phyloP scores from a whole-genome alignment of 148 eudicot genomes.

The Dysphania ambrosioides region DNA sequence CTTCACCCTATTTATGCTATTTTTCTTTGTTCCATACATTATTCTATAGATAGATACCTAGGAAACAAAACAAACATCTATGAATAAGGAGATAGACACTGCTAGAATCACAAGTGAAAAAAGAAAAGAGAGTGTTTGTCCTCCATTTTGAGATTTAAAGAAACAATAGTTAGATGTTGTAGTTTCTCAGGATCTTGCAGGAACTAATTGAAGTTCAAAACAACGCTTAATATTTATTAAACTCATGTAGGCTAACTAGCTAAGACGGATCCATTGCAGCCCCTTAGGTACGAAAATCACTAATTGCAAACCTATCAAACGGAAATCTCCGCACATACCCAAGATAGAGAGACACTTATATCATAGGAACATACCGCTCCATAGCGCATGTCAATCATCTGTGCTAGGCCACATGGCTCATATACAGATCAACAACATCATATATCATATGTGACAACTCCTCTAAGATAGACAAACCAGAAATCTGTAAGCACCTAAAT shows the following conservation, averaged over 20 bases:
- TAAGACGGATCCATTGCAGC: background rate
- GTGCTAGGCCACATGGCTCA: conserved; percentile 92
- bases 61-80: background rate
- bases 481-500: conserved; percentile 4
- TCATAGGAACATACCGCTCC: conserved; percentile 52
- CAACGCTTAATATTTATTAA: too few species aligned
- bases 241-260: too few species aligned
- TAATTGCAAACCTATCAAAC: background rate
- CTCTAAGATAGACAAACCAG: conserved; percentile 36
- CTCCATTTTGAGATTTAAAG: background rate
- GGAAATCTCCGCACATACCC: background rate
- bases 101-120: background rate
- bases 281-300: background rate
- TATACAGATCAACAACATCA: conserved; percentile 86
- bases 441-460: conserved; percentile 88
- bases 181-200: background rate
- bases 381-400: conserved; percentile 91
- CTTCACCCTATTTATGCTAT: background rate
- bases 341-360: background rate
- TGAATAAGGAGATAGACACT: background rate
- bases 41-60: background rate
- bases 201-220: too few species aligned
- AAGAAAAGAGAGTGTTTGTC: background rate
- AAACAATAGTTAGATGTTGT: background rate
- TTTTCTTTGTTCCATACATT: background rate